Percentiles rank a stretch among this genome's conserved stretches.
These are phyloP conservation scores for Lotmaria passim DNA, from an alignment of 208 protist species.

Conservation along the genomic window DNA sequence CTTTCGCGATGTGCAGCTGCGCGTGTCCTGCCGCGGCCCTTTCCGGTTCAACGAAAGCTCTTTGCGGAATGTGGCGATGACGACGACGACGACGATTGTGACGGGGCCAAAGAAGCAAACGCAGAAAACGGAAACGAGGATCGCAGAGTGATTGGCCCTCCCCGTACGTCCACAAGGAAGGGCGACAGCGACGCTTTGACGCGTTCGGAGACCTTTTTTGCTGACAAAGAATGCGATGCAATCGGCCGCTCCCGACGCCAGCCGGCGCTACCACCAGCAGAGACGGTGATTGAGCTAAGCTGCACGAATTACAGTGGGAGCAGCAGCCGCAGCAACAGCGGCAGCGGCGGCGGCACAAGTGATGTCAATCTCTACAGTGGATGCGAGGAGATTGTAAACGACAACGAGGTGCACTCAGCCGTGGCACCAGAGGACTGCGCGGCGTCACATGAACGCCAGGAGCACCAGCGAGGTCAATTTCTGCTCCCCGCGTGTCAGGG, in stretches of 20 bases:
- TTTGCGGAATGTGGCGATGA: constrained; percentile 6
- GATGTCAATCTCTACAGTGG: no score
- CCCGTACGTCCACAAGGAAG: no score
- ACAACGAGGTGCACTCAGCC: not conserved
- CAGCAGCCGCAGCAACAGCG: not conserved
- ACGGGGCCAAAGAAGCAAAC: not conserved
- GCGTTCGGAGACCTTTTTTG: no score
- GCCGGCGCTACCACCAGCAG: not conserved
- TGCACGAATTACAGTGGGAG: constrained; percentile 6
- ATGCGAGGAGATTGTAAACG: no score
- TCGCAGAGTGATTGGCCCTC: no score
- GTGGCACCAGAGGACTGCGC: not conserved
- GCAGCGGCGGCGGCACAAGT: not conserved
- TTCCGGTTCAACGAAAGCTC: constrained; percentile 4
- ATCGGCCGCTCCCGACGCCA: no score
- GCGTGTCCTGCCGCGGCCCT: not conserved
- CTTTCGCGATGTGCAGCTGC: not conserved
- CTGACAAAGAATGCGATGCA: no score
- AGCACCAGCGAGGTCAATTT: not conserved
- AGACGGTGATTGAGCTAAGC: constrained; percentile 33
- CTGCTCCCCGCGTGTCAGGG: no score
- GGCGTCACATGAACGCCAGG: not conserved
- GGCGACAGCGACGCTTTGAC: no score
- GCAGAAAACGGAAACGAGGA: not conserved
- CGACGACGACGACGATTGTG: not conserved